Base-by-base conservation (phyloP, 352 stramenopile genomes). In the Blastocystis sp. region DNA sequence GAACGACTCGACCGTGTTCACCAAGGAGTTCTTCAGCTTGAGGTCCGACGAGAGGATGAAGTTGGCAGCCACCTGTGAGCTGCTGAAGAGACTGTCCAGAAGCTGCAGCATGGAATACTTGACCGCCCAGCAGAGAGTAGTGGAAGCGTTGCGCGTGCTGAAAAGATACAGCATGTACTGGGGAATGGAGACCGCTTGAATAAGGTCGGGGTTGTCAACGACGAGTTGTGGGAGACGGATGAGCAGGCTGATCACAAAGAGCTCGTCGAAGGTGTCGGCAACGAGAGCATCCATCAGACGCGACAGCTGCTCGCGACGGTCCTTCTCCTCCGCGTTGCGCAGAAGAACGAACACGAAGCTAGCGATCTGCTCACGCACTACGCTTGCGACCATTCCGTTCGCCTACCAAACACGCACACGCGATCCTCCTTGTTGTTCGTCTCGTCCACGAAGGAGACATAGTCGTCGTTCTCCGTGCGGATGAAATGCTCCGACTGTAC, bases 51-150 rank as follows among this genome's bases (percentile, higher is more conserved):
- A 44, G 8, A 81, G 16, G 27, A 81, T 64, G 24, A 65, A 42
- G 32, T 81, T 57, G 0, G 29, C 21, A 9, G 56, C 49, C 9
- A 51, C 69, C 4, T 63, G n/a, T 21, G 46, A n/a, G 3, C 14
- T 51, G 29, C 42, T 44, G 42, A 81, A 51, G 1, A 42, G 29
- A 2, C 1, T 34, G 53, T 81, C 69, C 18, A 81, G 69, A 29
- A 81, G 32, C 14, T 64, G 69, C 14, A 81, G 44, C 46, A 81
- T 29, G 3, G 69, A 40, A 42, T 81, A 81, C 46, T 81, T 81
- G 8, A 40, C 49, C 4, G n/a, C 24, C 69, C 69, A 81, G 0
- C 34, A 63, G 18, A 81, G 51, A 16, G 69, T 40, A 14, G 49
- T 38, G 40, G 36, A 27, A n/a, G 24, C 44, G 29, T 81, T 81